Evolutionary conservation across 2,329 filamentous ascomycete genomes (phyloP).

Genomic region (Verticillium nonalfalfae): DNA sequence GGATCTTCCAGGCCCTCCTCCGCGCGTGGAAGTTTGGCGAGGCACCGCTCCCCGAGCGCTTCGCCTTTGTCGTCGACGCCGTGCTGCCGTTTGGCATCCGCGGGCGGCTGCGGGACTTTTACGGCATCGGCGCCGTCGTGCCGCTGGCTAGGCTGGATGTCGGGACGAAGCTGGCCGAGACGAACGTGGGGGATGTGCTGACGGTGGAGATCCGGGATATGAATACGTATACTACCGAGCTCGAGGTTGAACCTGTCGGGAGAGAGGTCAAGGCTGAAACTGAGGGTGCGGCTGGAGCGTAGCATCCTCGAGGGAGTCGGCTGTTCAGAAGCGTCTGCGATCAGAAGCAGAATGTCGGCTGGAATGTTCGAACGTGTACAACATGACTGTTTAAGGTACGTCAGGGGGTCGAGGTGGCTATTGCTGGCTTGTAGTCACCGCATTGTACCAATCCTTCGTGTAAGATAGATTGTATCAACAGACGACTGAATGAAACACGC

Average conservation of each 20-base stretch:
- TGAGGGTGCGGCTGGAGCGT: background rate
- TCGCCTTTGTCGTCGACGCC: constrained; percentile 40
- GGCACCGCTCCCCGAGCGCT: constrained; percentile 35
- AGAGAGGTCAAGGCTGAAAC: background rate
- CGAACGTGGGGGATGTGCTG: constrained; percentile 45
- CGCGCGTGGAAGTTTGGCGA: constrained; percentile 53
- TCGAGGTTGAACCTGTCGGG: constrained; percentile 3
- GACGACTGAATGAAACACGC: background rate
- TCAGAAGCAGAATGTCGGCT: background rate
- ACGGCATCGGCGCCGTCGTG: constrained; percentile 37
- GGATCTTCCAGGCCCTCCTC: constrained; percentile 53
- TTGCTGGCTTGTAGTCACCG: background rate
- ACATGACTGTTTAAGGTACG: background rate
- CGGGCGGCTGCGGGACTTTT: constrained; percentile 41
- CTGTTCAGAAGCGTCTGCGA: no score
- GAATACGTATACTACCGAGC: constrained; percentile 29
- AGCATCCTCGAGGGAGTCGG: background rate
- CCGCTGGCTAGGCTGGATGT: constrained; percentile 29
- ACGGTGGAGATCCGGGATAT: constrained; percentile 49
- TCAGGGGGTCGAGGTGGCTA: background rate
- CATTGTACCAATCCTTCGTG: background rate
- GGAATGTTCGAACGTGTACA: background rate
- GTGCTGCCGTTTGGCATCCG: constrained; percentile 25
- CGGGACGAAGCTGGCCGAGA: constrained; percentile 30
- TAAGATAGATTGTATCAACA: background rate